Percentiles rank a stretch among this genome's conserved stretches.
These are phyloP conservation scores for Saxophila tyrrhenica DNA, from an alignment of 495 filamentous ascomycete genomes.

Conservation along the genomic window DNA sequence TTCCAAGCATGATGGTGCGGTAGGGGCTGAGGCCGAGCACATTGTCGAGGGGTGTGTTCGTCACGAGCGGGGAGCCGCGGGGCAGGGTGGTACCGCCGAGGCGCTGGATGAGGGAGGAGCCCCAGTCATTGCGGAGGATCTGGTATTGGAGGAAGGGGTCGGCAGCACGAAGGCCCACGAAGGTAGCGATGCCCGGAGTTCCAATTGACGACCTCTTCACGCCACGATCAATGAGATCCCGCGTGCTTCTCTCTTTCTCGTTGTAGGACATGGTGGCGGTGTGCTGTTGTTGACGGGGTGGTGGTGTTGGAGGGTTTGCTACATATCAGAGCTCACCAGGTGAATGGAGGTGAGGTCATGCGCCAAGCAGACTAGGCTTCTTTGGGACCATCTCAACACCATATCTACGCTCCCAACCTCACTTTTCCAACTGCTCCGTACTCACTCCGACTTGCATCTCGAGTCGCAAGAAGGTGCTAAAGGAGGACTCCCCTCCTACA, in stretches of 20 bases:
- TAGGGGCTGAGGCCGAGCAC: constrained; percentile 32
- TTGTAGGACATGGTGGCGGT: background rate
- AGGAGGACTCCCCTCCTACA: no score
- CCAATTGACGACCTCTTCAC: constrained; percentile 25
- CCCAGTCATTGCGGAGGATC: constrained; percentile 33
- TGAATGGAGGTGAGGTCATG: no score
- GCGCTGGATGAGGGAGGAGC: constrained; percentile 23
- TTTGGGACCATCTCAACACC: no score
- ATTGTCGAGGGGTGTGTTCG: constrained; percentile 27
- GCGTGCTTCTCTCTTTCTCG: background rate
- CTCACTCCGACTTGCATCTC: no score
- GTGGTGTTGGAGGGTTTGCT: background rate
- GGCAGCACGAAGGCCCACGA: constrained; percentile 44
- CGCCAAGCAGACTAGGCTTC: no score
- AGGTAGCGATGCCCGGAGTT: constrained; percentile 39
- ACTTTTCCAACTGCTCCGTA: no score
- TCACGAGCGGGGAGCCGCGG: constrained; percentile 23
- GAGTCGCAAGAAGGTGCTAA: no score
- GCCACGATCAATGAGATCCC: constrained; percentile 27
- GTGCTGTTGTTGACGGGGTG: background rate
- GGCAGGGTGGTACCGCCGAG: constrained; percentile 26
- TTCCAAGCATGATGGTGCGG: constrained; percentile 34
- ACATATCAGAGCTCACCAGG: background rate
- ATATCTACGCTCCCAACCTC: no score
- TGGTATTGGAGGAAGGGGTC: constrained; percentile 48